Evolutionary conservation across 2,329 filamentous ascomycete genomes (phyloP), one percentile per base, ranked within the genome.

Genomic region (Gnomoniopsis smithogilvyi): DNA sequence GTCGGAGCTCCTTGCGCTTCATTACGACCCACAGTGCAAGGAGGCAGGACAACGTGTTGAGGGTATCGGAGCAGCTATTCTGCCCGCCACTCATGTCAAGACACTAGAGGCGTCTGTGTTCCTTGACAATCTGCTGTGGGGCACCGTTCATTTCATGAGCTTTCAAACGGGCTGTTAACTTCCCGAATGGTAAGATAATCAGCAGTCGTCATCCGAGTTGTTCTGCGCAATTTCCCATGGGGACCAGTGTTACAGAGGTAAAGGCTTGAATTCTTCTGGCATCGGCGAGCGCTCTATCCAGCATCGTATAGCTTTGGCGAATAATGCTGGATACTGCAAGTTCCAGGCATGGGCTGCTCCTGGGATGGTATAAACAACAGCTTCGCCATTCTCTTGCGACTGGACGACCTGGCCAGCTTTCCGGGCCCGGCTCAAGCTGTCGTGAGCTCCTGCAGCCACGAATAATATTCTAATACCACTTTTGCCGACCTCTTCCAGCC

Each of bases 301-400:
- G 3, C 72, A 71, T 60, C 64, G 66, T 12, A 77, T 65, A 2
- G 66, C 72, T 38, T 66, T 64, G 1, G 73, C 72, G 63, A 77
- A 78, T 7, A 77, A 51, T 46, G 70, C 62, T 1, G 75, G 76
- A 34, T 72, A 65, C 58, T 77, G 75, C 60, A 77, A 58, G 58
- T 76, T 71, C 76, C 75, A 77, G 41, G 69, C 68, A 64, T 77
- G 74, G 30, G 73, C 66, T 17, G 74, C 76, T 21, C 69, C 67
- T 30, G 57, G 66, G 7, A 77, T 67, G 11, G 75, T 62, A 17
- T 68, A 72, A 48, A 64, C 64, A 61, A 46, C 54, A 34, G 50
- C 58, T 30, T 52, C 41, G 26, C 22, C 59, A 48, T 52, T 56
- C 51, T 51, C 60, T 55, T 72, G 53, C 64, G 63, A 60, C 63